Conservation (phyloP, 108 stramenopile genomes). For the Skeletonema potamos region DNA sequence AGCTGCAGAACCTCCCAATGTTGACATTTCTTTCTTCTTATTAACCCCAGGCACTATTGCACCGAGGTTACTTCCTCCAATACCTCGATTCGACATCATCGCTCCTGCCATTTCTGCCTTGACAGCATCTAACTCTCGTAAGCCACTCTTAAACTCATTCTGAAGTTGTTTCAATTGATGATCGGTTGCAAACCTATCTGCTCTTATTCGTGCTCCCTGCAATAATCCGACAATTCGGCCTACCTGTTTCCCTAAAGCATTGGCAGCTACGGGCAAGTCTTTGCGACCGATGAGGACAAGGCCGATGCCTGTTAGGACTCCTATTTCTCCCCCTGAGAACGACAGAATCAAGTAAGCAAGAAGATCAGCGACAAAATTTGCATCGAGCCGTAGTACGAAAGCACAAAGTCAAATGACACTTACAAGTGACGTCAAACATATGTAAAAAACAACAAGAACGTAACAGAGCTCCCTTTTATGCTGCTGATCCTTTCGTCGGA, state of each 20-base stretch:
- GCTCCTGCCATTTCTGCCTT: constrained; percentile 81
- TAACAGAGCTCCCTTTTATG: no score
- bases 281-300: constrained; percentile 63
- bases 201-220: constrained; percentile 80
- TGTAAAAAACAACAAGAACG: no score
- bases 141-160: constrained; percentile 76
- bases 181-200: constrained; percentile 74
- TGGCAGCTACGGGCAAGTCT: constrained; percentile 71
- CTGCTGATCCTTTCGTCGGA: no score
- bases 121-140: constrained; percentile 83
- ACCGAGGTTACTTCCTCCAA: constrained; percentile 40
- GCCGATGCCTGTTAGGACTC: constrained; percentile 56
- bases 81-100: constrained; percentile 21
- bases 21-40: constrained; percentile 15
- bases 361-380: background rate
- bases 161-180: constrained; percentile 77
- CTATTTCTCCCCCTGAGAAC: constrained; percentile 76
- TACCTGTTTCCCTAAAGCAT: constrained; percentile 62
- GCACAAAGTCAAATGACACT: background rate
- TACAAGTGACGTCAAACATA: constrained; percentile 3
- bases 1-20: background rate
- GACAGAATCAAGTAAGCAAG: background rate
- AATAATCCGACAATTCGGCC: constrained; percentile 82
- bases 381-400: background rate
- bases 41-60: constrained; percentile 57